Base-by-base conservation (phyloP, 2,329 filamentous ascomycete genomes). In the Ophiostoma fasciatum region DNA sequence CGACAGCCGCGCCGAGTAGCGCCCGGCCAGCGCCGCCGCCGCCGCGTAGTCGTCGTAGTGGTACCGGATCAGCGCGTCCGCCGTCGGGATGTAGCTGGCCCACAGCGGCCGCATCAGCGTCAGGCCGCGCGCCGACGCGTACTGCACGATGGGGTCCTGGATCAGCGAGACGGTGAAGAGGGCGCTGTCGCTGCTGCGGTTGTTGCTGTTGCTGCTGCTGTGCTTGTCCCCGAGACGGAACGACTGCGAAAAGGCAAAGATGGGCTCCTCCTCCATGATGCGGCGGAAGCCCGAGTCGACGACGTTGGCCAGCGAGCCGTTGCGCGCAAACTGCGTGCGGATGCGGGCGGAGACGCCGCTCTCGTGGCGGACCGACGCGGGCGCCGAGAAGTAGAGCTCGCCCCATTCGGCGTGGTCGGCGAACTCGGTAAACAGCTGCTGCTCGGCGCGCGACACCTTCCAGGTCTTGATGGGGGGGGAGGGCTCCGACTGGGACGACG, bases 331-430 rank as follows among this genome's bases (percentile, higher is more conserved):
- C 2, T 66, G 63, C 43, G 74, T 71, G 35, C 82, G 71, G 17
- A 90, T 59, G 8, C 64, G 42, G 3, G 63, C 66, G 7, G 82
- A 80, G 15, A 73, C 74, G 21, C 82, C 83, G 43, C 71, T 72
- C 56, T 88, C 74, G 50, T 87, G 77, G 19, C 68, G 62, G 14
- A 71, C 72, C 49, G 78, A 68, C 44, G 64, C 60, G 17, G 83
- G 81, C 2, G 66, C 82, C 17, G 78, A 78, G 51, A 92, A 83
- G 54, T 82, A 71, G 39, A 92, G 55, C 20, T 74, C 78, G 4
- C 84, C 84, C 84, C 84, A 92, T 68, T 92, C 83, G 1, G 79
- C 71, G 29, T 78, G 77, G 48, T 92, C 84, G 29, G 58, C 58
- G 37, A 68, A 68, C 54, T 92, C 84, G 1, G 78, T 82, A 36